phyloP scores from a whole-genome alignment of 2,329 filamentous ascomycete genomes.

The Fusarium humuli region DNA sequence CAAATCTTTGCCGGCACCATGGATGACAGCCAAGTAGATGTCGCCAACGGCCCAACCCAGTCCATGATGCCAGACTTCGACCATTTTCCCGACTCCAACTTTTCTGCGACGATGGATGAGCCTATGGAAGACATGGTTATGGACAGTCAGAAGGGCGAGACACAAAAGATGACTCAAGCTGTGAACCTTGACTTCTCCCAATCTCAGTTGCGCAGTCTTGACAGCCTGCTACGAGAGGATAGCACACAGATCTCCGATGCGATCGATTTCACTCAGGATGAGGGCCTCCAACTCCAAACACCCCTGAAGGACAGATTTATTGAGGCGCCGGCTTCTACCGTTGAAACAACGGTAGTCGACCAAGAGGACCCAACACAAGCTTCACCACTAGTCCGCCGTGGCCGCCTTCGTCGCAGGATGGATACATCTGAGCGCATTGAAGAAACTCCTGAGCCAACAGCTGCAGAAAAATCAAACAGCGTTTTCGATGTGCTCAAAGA shows the following conservation, averaged over 20 bases:
- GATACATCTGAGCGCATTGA: slow-evolving; percentile 45
- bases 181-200: slow-evolving; percentile 70
- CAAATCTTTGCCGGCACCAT: slow-evolving; percentile 94
- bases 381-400: slow-evolving; percentile 74
- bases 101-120: slow-evolving; percentile 69
- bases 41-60: slow-evolving; percentile 51
- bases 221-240: slow-evolving; percentile 63
- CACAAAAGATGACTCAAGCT: slow-evolving; percentile 55
- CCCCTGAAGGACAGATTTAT: slow-evolving; percentile 77
- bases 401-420: slow-evolving; percentile 62
- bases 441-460: slow-evolving; percentile 36
- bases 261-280: slow-evolving; percentile 83
- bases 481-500: slow-evolving; percentile 80
- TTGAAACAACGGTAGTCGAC: slow-evolving; percentile 72
- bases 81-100: slow-evolving; percentile 68
- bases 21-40: slow-evolving; percentile 68
- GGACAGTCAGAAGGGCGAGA: slow-evolving; percentile 56
- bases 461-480: slow-evolving; percentile 42
- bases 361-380: slow-evolving; percentile 61
- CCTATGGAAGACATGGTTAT: slow-evolving; percentile 63
- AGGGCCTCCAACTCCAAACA: slow-evolving; percentile 78
- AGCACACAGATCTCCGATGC: slow-evolving; percentile 75
- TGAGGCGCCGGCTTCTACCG: slow-evolving; percentile 73
- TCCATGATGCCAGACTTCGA: slow-evolving; percentile 69
- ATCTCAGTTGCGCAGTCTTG: slow-evolving; percentile 69